A percentile compares a stretch with the other conserved stretches of the same genome.
Conservation (phyloP, 2,329 filamentous ascomycete species). For the Phialophora chinensis region DNA sequence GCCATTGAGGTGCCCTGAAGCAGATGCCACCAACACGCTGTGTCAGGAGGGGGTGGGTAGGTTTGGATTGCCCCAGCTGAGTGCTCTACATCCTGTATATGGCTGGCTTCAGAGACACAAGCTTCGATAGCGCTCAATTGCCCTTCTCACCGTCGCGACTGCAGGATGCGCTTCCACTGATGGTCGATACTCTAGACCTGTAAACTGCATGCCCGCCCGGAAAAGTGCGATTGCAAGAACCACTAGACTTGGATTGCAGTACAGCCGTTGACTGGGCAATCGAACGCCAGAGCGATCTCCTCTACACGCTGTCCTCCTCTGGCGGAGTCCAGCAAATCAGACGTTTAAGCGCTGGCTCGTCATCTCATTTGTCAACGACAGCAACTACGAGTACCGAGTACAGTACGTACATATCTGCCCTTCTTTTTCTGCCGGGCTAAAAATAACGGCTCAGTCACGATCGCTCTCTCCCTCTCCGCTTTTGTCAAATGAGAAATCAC, state of each 20-base stretch:
- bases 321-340: too few species aligned
- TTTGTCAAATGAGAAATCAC: neutral
- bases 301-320: too few species aligned
- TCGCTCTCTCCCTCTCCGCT: neutral
- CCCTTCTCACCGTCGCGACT: neutral
- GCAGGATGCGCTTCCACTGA: neutral
- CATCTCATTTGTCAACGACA: neutral
- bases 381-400: too few species aligned
- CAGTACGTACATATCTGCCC: too few species aligned
- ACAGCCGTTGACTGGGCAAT: neutral
- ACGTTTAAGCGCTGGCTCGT: too few species aligned
- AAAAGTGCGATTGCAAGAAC: too few species aligned
- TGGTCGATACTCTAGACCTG: neutral
- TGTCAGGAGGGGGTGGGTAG: neutral
- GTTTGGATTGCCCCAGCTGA: neutral
- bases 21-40: neutral
- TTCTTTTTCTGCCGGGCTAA: neutral
- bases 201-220: too few species aligned
- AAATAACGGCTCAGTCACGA: neutral
- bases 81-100: neutral
- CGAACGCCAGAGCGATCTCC: too few species aligned
- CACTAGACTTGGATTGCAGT: neutral
- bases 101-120: neutral
- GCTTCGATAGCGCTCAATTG: neutral
- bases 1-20: neutral